Evolutionary conservation across 148 eudicot genomes (phyloP).

Genomic region (Salicornia ramosissima): DNA sequence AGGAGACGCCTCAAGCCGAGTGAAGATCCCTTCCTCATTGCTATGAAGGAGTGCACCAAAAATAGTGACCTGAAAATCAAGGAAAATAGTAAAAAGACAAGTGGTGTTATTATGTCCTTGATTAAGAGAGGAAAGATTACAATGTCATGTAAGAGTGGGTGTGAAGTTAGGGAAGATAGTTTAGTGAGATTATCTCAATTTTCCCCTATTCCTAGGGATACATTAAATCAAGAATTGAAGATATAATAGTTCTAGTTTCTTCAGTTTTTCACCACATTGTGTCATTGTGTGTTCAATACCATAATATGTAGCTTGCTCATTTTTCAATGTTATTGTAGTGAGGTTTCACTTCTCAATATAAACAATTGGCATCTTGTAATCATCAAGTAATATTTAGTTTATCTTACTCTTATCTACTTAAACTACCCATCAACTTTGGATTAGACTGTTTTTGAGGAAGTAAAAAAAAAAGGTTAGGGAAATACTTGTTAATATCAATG

Average conservation of each 20-base stretch:
- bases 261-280: not conserved
- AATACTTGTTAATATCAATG: too few species aligned
- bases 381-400: too few species aligned
- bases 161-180: slow-evolving; percentile 16
- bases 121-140: slow-evolving; percentile 3
- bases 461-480: too few species aligned
- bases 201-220: slow-evolving; percentile 5
- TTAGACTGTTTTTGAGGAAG: too few species aligned
- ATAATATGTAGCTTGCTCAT: not conserved
- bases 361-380: too few species aligned
- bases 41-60: slow-evolving; percentile 21
- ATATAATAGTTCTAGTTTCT: not conserved
- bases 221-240: not conserved
- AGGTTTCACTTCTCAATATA: too few species aligned
- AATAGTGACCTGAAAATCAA: not conserved
- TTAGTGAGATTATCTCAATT: slow-evolving; percentile 9
- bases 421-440: too few species aligned
- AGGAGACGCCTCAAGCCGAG: not conserved
- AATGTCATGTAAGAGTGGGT: slow-evolving; percentile 16
- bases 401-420: too few species aligned
- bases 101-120: not conserved
- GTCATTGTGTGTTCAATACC: not conserved
- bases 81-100: not conserved
- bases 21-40: slow-evolving; percentile 17
- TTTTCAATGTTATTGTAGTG: too few species aligned